A percentile compares a stretch with the other conserved stretches of the same genome.
phyloP scores from a whole-genome alignment of 2,329 filamentous ascomycete species.

The Sphaerostilbella broomeana region DNA sequence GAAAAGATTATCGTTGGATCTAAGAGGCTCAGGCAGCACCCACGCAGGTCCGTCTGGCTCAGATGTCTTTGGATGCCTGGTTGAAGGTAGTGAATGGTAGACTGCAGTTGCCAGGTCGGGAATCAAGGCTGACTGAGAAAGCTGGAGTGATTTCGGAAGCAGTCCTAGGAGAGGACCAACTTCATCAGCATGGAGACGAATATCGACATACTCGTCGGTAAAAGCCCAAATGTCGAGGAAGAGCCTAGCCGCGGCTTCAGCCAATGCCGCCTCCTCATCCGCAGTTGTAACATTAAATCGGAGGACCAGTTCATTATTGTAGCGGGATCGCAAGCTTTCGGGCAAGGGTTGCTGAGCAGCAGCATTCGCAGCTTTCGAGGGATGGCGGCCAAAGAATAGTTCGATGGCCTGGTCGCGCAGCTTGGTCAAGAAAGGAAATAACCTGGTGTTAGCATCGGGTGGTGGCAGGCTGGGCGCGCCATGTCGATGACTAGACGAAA shows the following conservation, averaged over 20 bases:
- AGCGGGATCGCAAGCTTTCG: conserved; percentile 40
- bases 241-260: conserved; percentile 66
- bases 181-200: conserved; percentile 69
- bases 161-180: conserved; percentile 72
- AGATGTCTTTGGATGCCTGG: conserved; percentile 13
- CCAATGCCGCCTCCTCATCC: conserved; percentile 62
- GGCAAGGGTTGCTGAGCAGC: conserved; percentile 16
- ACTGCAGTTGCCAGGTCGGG: conserved; percentile 73
- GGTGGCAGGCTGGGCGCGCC: conserved; percentile 6
- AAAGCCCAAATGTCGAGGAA: conserved; percentile 90
- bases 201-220: conserved; percentile 74
- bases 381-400: conserved; percentile 42
- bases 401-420: conserved; percentile 45
- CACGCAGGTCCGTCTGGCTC: conserved; percentile 23
- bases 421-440: conserved; percentile 45
- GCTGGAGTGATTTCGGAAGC: conserved; percentile 66
- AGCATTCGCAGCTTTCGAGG: conserved; percentile 22
- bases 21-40: conserved; percentile 25
- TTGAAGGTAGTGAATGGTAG: conserved; percentile 42
- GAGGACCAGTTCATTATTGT: conserved; percentile 78
- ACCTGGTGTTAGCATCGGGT: conserved; percentile 16
- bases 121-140: conserved; percentile 68
- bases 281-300: conserved; percentile 72
- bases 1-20: conserved; percentile 64
- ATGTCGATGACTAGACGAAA: conserved; percentile 12